Percentiles rank a stretch among this genome's conserved stretches.
Evolutionary conservation across 1,139 yeast species (phyloP).

Genomic region (Suhomyces guaymorum): DNA sequence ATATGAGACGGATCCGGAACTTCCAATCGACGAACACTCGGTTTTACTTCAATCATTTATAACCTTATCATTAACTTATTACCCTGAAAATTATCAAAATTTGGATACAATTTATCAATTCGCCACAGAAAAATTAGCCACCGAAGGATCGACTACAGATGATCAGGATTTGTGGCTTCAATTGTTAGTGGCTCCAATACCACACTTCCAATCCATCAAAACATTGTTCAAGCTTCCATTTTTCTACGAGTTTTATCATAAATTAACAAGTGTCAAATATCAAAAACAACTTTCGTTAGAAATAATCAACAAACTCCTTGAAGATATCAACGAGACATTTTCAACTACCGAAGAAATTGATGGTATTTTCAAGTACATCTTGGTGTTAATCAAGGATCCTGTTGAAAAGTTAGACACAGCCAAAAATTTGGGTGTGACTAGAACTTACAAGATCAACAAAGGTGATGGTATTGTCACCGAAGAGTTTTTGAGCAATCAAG

Average conservation of each 20-base stretch:
- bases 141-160: conserved; percentile 13
- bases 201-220: conserved; percentile 36
- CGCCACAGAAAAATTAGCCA: conserved; percentile 44
- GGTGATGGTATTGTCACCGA: conserved; percentile 35
- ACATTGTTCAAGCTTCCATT: conserved; percentile 34
- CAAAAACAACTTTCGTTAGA: conserved; percentile 45
- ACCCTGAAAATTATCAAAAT: conserved; percentile 61
- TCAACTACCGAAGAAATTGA: conserved; percentile 40
- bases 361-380: conserved; percentile 44
- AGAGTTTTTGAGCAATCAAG: conserved; percentile 57
- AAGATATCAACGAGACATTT: conserved; percentile 21
- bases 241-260: conserved; percentile 44
- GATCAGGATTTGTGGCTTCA: conserved; percentile 51
- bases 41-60: conserved; percentile 65
- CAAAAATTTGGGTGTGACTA: conserved; percentile 40
- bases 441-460: conserved; percentile 32
- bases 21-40: conserved; percentile 66
- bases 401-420: conserved; percentile 32
- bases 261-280: conserved; percentile 31
- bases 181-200: conserved; percentile 60
- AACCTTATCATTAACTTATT: conserved; percentile 64
- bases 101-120: conserved; percentile 62
- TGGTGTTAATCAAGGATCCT: conserved; percentile 37
- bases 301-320: conserved; percentile 40
- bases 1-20: conserved; percentile 57